These are phyloP conservation scores for Cardamine chenopodiifolia DNA, from an alignment of 345 rosid species.

Conservation along the genomic window DNA sequence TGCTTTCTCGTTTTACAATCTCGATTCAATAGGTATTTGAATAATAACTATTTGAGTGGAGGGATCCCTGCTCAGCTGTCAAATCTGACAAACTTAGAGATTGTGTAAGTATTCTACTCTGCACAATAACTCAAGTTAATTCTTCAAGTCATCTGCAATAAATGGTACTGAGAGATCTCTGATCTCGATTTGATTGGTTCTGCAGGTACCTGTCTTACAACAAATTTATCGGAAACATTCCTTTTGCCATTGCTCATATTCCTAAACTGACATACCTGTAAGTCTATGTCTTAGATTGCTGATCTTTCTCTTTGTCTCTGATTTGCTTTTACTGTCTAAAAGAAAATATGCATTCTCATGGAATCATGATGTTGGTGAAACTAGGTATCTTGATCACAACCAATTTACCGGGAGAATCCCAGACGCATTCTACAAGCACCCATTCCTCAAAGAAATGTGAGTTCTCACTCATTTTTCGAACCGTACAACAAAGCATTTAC, in stretches of 20 bases:
- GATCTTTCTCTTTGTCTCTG: background rate
- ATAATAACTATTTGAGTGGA: constrained; percentile 89
- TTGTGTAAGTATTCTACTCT: constrained; percentile 62
- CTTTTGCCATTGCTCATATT: constrained; percentile 70
- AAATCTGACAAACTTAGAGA: constrained; percentile 84
- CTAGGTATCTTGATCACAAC: constrained; percentile 96
- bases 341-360: constrained; percentile 13
- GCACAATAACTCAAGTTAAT: background rate
- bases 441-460: constrained; percentile 90
- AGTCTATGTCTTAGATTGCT: constrained; percentile 40
- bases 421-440: constrained; percentile 77
- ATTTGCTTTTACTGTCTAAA: background rate
- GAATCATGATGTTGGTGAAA: constrained; percentile 21
- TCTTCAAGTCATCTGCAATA: background rate
- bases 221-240: constrained; percentile 80
- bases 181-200: constrained; percentile 22
- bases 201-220: constrained; percentile 83
- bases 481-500: background rate
- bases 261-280: constrained; percentile 82
- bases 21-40: constrained; percentile 61
- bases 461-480: constrained; percentile 33
- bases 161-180: background rate
- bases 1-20: constrained; percentile 9
- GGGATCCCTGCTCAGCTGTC: constrained; percentile 94
- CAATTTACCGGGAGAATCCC: constrained; percentile 90